Base-by-base conservation (phyloP, 2,329 filamentous ascomycete species). In the Aspergillus sp. region DNA sequence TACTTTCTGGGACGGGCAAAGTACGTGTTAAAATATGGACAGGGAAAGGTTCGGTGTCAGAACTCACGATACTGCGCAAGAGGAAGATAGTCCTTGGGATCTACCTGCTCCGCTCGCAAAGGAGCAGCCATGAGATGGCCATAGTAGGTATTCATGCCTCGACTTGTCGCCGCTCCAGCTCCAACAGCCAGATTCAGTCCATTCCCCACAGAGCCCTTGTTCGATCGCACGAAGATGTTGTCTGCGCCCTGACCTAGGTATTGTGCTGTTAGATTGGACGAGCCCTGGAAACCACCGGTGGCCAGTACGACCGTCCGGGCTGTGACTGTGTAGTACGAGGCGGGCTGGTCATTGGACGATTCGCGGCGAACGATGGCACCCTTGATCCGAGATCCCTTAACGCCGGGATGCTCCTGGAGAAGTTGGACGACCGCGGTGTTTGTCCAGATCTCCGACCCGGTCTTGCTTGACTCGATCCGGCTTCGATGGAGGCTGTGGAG, bases 71-170 rank as follows among this genome's bases (percentile, higher is more conserved):
- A 70, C 46, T 69, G 68, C 3, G 66, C 67, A 19, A 70, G 48
- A 8, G 66, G 53, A 6, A 68, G 53, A 41, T 61, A 70, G 11
- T 70, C 65, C 21, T 62, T 60, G 1, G 66, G 67, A 23, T 64
- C 51, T 5, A 68, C 66, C 11, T 65, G 57, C 21, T 67, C 63
- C 9, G 58, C 43, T 11, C 61, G 53, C 5, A 70, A 45, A 27
- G 67, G 68, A 2, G 67, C 67, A 17, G 67, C 64, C 23, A 70
- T 41, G 1, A 70, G 56, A 46, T 69, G 67, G 14, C 68, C 68
- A 37, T 70, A 70, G 51, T 64, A 70, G 1, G 63, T 70, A 19
- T 63, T 62, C 65, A 69, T 66, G 6, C 66, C 68, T 7, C 64
- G 58, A 40, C 66, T 70, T 6, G 63, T 65, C 15, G 62, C 65